Evolutionary conservation across 495 filamentous ascomycete genomes (phyloP).

Genomic region (Opeltia flavorubescens): DNA sequence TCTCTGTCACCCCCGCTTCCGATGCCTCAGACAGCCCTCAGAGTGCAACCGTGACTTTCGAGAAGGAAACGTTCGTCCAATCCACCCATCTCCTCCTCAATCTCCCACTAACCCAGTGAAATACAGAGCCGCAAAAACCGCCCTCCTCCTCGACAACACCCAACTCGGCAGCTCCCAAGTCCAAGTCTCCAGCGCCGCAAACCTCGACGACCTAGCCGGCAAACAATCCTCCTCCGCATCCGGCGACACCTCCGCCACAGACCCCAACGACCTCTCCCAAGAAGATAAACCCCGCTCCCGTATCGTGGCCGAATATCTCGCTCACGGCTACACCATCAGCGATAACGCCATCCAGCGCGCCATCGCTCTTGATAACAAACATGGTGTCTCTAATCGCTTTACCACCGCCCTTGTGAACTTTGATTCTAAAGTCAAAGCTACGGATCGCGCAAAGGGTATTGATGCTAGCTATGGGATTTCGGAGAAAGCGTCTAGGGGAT

Average conservation of each 20-base stretch:
- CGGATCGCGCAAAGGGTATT: constrained; percentile 58
- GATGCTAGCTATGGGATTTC: constrained; percentile 65
- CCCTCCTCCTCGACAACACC: constrained; percentile 90
- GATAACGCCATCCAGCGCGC: constrained; percentile 74
- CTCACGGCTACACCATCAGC: constrained; percentile 78
- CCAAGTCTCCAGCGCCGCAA: constrained; percentile 52
- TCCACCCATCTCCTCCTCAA: constrained; percentile 1
- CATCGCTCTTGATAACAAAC: constrained; percentile 79
- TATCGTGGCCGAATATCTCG: constrained; percentile 89
- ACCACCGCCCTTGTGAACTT: constrained; percentile 56
- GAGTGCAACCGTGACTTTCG: constrained; percentile 83
- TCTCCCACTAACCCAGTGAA: constrained; percentile 8
- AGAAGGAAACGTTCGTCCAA: constrained; percentile 63
- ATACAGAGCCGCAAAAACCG: constrained; percentile 71
- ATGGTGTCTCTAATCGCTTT: constrained; percentile 71
- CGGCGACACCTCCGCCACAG: constrained; percentile 33
- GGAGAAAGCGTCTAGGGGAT: constrained; percentile 46
- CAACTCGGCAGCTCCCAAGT: constrained; percentile 74
- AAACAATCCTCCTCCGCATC: constrained; percentile 19
- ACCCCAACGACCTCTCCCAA: constrained; percentile 61
- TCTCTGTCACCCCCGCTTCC: constrained; percentile 58
- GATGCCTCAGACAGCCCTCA: constrained; percentile 45
- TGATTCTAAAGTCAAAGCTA: constrained; percentile 69
- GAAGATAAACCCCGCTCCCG: constrained; percentile 91
- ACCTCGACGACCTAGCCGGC: constrained; percentile 50